Base-by-base conservation (phyloP, 164 flowering plant species). In the Aristolochia contorta region DNA sequence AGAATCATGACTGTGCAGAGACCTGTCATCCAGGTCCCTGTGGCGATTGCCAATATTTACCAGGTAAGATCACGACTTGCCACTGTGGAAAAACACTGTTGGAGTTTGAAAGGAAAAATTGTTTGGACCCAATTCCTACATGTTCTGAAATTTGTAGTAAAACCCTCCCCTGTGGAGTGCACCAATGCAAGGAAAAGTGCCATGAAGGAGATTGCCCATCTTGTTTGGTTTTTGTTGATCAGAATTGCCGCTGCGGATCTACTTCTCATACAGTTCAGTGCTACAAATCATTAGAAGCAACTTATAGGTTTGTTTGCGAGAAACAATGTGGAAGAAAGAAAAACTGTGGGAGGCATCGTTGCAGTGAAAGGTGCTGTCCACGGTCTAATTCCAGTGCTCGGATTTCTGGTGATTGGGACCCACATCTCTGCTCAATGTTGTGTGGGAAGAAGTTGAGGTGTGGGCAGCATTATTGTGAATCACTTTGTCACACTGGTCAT, bases 401-500 rank as follows among this genome's bases (percentile, higher is more conserved):
- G 27, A 20, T 30, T 0, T 25, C 68, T 2, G 80, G 80, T 33
- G 85, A 79, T 57, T 82, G 91, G 96, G 85, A 86, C 58, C 96
- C 95, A 7, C 97, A 93, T 64, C 71, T 93, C 52, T 93, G 99
- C 65, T 79, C 86, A 15, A 82, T 93, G 78, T 53, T 74, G 1
- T 93, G 99, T 72, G 96, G 85, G 57, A 93, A 93, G 88, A 93
- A 90, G 79, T 82, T 86, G 23, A 77, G 92, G 67, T 93, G 99
- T 67, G 97, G 99, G 46, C 97, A 88, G 67, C 99, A 93, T 81
- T 77, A 82, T 25, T 90, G 99, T 70, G 75, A 75, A 56, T 73
- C 86, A 1, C 75, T 85, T 25, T 93, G 97, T 72, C 99, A 93
- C 67, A 88, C 86, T 66, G 99, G 99, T 24, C 89, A 93, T 63